Percentiles rank a stretch among this genome's conserved stretches.
These are phyloP conservation scores for Yamadazyma insecticola DNA, from an alignment of 805 yeast genomes.

Conservation along the genomic window DNA sequence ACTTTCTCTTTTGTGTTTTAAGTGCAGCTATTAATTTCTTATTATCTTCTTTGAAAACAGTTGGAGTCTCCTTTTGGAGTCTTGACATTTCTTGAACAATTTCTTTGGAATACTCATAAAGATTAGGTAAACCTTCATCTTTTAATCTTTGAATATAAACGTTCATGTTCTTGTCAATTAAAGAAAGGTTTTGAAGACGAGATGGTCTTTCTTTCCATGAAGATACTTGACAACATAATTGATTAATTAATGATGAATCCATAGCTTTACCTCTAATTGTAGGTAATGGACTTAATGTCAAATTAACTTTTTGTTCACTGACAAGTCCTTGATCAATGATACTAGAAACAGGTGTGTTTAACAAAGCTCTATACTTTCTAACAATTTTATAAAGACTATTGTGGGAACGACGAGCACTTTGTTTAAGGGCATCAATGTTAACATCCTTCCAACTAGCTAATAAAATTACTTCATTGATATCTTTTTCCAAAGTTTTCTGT, in stretches of 20 bases:
- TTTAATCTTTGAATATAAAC: conserved; percentile 35
- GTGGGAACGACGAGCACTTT: conserved; percentile 89
- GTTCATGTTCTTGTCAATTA: conserved; percentile 54
- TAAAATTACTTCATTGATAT: conserved; percentile 76
- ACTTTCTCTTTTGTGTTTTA: conserved; percentile 74
- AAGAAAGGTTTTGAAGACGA: conserved; percentile 47
- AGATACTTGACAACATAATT: conserved; percentile 29
- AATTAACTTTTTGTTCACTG: conserved; percentile 3
- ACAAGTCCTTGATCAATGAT: conserved; percentile 58
- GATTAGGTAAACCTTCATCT: conserved; percentile 38
- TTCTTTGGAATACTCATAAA: conserved; percentile 53
- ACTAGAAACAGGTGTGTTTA: conserved; percentile 47
- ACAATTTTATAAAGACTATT: conserved; percentile 76
- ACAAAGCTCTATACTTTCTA: conserved; percentile 67
- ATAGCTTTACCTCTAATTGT: conserved; percentile 6
- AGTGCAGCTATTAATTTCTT: conserved; percentile 63
- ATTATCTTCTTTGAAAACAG: conserved; percentile 60
- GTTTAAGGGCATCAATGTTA: conserved; percentile 87
- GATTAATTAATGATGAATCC: conserved; percentile 5
- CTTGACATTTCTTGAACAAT: conserved; percentile 54
- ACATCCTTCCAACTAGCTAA: conserved; percentile 98
- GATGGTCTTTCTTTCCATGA: conserved; percentile 55
- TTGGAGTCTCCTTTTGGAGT: conserved; percentile 76
- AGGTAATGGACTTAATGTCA: conserved; percentile 7
- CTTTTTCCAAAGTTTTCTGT: conserved; percentile 63